These are phyloP conservation scores for Polygonum aviculare DNA, from an alignment of 148 eudicot species.

Conservation along the genomic window DNA sequence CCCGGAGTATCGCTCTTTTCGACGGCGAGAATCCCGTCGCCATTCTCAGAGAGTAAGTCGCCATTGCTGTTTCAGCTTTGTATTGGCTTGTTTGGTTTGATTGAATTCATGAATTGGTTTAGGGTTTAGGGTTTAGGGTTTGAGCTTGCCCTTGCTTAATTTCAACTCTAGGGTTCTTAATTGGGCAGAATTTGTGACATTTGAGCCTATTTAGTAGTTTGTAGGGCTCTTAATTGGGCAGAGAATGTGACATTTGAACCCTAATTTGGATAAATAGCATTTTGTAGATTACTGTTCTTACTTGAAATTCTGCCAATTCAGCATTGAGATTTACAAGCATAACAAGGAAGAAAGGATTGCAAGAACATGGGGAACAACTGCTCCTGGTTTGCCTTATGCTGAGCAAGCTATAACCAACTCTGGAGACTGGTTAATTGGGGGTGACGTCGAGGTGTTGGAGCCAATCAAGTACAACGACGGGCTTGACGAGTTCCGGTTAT, in stretches of 20 bases:
- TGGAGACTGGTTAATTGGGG: constrained; percentile 92
- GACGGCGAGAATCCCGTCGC: constrained; percentile 46
- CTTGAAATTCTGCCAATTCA: constrained; percentile 12
- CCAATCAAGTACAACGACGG: constrained; percentile 77
- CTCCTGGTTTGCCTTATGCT: constrained; percentile 77
- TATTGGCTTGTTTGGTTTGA: background rate
- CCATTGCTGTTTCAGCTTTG: background rate
- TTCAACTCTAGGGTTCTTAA: background rate
- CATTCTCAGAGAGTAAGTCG: constrained; percentile 59
- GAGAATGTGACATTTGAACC: background rate
- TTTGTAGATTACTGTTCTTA: background rate
- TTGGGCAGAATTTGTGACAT: background rate
- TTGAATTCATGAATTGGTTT: background rate
- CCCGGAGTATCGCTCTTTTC: constrained; percentile 48
- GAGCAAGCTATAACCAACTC: constrained; percentile 61
- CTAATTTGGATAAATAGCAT: background rate
- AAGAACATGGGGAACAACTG: constrained; percentile 95
- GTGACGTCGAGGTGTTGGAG: constrained; percentile 75
- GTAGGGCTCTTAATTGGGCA: background rate
- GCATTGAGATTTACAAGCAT: constrained; percentile 93
- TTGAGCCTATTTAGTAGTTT: background rate
- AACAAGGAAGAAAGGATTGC: constrained; percentile 89
- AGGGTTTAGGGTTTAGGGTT: too few relatives aligned
- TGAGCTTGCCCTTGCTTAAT: background rate
- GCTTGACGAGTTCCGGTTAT: constrained; percentile 65